Evolutionary conservation across 805 yeast species (phyloP).

Genomic region (Metschnikowia lachancei): DNA sequence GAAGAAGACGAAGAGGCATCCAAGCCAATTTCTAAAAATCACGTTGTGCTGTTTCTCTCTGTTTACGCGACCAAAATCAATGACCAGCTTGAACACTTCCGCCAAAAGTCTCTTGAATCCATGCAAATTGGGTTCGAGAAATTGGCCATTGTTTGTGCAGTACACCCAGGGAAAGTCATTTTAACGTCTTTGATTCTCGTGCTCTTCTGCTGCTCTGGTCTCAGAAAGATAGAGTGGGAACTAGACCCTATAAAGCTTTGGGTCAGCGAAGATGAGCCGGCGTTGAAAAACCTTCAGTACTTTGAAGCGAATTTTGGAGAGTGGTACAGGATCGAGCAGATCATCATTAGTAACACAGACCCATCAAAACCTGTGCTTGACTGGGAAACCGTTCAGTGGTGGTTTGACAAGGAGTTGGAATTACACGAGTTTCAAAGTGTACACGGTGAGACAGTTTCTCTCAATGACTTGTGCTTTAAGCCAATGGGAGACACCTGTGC

Average conservation of each 20-base stretch:
- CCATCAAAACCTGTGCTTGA: conserved; percentile 59
- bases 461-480: conserved; percentile 75
- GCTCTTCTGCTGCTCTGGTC: conserved; percentile 50
- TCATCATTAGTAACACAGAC: conserved; percentile 57
- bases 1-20: not conserved
- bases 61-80: no score
- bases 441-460: conserved; percentile 24
- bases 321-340: conserved; percentile 84
- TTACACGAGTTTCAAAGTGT: conserved; percentile 28
- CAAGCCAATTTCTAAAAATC: not conserved
- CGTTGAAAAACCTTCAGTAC: conserved; percentile 60
- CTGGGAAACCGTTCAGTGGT: conserved; percentile 77
- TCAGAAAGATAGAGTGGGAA: conserved; percentile 57
- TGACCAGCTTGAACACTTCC: not conserved
- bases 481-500: conserved; percentile 80
- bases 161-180: conserved; percentile 46
- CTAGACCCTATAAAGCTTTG: conserved; percentile 79
- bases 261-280: conserved; percentile 80
- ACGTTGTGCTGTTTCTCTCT: not conserved
- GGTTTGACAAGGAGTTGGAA: conserved; percentile 76
- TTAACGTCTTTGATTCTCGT: conserved; percentile 30
- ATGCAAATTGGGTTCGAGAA: conserved; percentile 41
- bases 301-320: conserved; percentile 87
- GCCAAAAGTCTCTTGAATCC: conserved; percentile 3
- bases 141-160: conserved; percentile 59